Base-by-base conservation (phyloP, 2,329 filamentous ascomycete genomes). In the Sporothrix luriei region DNA sequence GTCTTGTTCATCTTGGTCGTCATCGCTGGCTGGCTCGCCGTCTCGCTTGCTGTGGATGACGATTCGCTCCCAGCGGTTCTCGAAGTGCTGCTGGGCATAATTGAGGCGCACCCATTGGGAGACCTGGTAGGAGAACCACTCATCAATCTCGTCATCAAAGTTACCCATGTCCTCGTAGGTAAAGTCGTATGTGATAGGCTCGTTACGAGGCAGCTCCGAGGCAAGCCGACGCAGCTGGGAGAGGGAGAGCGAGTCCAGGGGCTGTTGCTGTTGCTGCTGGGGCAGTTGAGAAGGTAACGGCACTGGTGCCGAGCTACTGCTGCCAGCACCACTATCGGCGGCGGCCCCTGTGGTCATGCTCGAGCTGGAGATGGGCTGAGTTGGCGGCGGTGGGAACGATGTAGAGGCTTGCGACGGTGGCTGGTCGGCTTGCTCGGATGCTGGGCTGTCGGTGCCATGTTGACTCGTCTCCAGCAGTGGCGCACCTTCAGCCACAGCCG, bases 91-190 rank as follows among this genome's bases (percentile, higher is more conserved):
- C 76, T 92, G 91, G 24, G 91, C 90, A 68, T 89, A 87, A 68
- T 91, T 86, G 64, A 97, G 83, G 75, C 94, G 90, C 61, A 90
- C 85, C 80, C 92, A 91, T 77, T 98, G 94, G 79, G 91, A 91
- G 72, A 93, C 89, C 75, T 91, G 91, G 80, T 98, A 97, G 68
- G 90, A 89, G 79, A 99, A 99, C 95, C 95, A 99, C 81, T 62
- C 57, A n/a, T 62, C 57, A 43, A 62, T 62, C 57, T 62, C 57
- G 21, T 62, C 57, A 7, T 62, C 57, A 46, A 62, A 62, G 38
- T 62, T n/a, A 26, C 90, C 89, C 69, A 86, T 85, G 78, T 94
- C 91, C 33, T 86, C 82, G 80, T 94, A 94, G 73, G 87, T 87
- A 78, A 97, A 99, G 71, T 95, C 93, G 82, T 99, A 99, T 13